These are phyloP conservation scores for Mycena albidolilacea DNA, from an alignment of 768 basidiomycete genomes.

Conservation along the genomic window DNA sequence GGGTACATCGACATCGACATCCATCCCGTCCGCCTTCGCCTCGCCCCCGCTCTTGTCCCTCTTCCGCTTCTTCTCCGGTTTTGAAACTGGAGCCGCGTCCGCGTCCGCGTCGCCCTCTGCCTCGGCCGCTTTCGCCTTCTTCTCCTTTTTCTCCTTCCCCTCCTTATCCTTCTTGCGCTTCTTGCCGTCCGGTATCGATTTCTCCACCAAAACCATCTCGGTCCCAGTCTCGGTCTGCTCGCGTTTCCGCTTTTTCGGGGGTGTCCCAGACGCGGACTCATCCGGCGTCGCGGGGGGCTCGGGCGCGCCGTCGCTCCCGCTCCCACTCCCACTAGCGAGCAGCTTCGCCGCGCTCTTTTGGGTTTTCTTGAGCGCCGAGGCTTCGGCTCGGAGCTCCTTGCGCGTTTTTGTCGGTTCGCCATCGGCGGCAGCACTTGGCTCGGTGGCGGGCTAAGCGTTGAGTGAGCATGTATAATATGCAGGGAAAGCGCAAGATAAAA, in stretches of 20 bases:
- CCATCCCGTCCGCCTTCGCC: slow-evolving; percentile 22
- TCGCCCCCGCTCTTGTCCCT: slow-evolving; percentile 22
- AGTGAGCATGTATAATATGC: neutral
- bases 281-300: slow-evolving; percentile 25
- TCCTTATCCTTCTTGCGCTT: slow-evolving; percentile 44
- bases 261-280: slow-evolving; percentile 36
- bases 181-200: slow-evolving; percentile 39
- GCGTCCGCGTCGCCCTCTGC: slow-evolving; percentile 18
- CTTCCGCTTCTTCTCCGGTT: slow-evolving; percentile 32
- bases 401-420: slow-evolving; percentile 10
- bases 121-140: slow-evolving; percentile 29
- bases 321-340: neutral
- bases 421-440: neutral
- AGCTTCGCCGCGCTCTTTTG: slow-evolving; percentile 16
- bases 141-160: slow-evolving; percentile 47
- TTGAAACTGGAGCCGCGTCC: neutral
- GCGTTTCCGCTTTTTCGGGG: slow-evolving; percentile 54
- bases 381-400: slow-evolving; percentile 39
- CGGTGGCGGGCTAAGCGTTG: slow-evolving; percentile 12
- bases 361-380: slow-evolving; percentile 38
- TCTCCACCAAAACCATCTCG: slow-evolving; percentile 22
- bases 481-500: neutral
- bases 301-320: slow-evolving; percentile 18
- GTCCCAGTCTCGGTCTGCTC: slow-evolving; percentile 36
- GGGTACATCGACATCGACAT: slow-evolving; percentile 38